These are phyloP conservation scores for Neofusicoccum cordaticola DNA, from an alignment of 2,329 filamentous ascomycete species.

Conservation along the genomic window DNA sequence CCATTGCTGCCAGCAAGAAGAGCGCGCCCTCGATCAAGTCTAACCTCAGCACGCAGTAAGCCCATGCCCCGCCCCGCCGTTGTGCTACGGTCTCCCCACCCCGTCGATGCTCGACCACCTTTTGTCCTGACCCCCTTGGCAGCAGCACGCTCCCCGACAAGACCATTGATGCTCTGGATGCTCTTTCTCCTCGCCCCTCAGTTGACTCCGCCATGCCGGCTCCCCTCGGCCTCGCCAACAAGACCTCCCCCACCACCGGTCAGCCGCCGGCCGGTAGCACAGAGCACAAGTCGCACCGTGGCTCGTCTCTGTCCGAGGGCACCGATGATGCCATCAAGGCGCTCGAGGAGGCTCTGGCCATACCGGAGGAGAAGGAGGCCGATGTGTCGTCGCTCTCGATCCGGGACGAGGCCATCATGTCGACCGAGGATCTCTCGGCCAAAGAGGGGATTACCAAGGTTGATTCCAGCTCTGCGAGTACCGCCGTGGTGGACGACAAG, in stretches of 20 bases:
- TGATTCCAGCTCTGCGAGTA: conserved; percentile 3
- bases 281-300: conserved; percentile 23
- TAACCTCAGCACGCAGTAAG: conserved; percentile 30
- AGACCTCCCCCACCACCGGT: conserved; percentile 21
- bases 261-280: background rate
- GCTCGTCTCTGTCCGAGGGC: conserved; percentile 24
- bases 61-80: conserved; percentile 11
- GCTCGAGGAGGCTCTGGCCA: conserved; percentile 28
- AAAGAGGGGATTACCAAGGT: background rate
- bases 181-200: conserved; percentile 8
- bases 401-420: too few relatives aligned
- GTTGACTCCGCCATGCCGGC: conserved; percentile 7
- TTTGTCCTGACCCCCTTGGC: conserved; percentile 8
- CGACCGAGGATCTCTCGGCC: background rate
- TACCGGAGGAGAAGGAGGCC: conserved; percentile 24
- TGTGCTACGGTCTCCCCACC: background rate
- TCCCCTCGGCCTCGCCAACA: background rate
- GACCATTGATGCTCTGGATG: background rate
- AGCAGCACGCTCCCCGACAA: conserved; percentile 10
- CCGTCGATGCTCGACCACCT: conserved; percentile 10
- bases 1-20: conserved; percentile 36
- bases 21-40: conserved; percentile 30
- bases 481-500: conserved; percentile 10
- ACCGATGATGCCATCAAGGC: conserved; percentile 31
- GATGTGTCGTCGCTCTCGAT: conserved; percentile 1